These are phyloP conservation scores for Ampelocalamus luodianensis DNA, from an alignment of 176 grass and related monocot genomes.

Conservation along the genomic window DNA sequence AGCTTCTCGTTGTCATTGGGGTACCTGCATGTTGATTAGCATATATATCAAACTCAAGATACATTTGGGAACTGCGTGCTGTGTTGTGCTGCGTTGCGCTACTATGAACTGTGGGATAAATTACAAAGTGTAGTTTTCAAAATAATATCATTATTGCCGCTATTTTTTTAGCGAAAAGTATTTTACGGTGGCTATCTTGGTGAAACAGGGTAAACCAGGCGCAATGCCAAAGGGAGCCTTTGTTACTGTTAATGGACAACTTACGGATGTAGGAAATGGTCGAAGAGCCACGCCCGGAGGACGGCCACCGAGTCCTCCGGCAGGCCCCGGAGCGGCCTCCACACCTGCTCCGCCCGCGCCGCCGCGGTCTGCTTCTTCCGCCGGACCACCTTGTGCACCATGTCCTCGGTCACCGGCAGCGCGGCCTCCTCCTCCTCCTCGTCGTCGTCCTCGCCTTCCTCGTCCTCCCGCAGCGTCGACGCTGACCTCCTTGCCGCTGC, in stretches of 20 bases:
- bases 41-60: background rate
- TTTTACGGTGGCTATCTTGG: background rate
- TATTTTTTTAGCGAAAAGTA: too few relatives aligned
- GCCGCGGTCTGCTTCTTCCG: constrained; percentile 56
- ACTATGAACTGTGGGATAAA: too few relatives aligned
- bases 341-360: constrained; percentile 64
- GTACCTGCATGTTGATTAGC: constrained; percentile 57
- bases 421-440: constrained; percentile 21
- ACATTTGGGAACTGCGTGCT: too few relatives aligned
- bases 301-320: constrained; percentile 78
- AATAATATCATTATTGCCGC: too few relatives aligned
- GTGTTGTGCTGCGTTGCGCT: too few relatives aligned
- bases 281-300: constrained; percentile 90
- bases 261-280: constrained; percentile 98
- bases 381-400: constrained; percentile 52
- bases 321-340: constrained; percentile 77
- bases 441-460: background rate
- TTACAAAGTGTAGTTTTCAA: too few relatives aligned
- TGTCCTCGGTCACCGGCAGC: constrained; percentile 9
- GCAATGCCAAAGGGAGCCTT: background rate
- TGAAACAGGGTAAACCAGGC: background rate
- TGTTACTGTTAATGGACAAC: background rate
- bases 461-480: constrained; percentile 31
- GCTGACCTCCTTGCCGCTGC: constrained; percentile 28
- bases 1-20: constrained; percentile 88